phyloP scores from a whole-genome alignment of 75 land plant species.

The Selaginella tamariscina region DNA sequence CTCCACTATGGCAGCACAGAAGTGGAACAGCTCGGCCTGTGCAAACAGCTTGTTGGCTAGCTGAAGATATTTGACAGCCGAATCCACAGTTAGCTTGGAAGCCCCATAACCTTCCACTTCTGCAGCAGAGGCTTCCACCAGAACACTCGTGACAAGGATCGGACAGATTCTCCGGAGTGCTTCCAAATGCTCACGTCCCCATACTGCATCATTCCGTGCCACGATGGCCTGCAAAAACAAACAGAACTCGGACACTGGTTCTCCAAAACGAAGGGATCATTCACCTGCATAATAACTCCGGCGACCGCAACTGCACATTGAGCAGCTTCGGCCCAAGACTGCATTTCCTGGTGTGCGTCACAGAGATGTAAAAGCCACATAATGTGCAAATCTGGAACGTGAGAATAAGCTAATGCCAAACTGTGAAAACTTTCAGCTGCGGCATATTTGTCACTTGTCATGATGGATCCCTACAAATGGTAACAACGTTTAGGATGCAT shows the following conservation, averaged over 20 bases:
- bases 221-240: slow-evolving; percentile 63
- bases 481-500: not conserved
- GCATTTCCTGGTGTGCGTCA: slow-evolving; percentile 98
- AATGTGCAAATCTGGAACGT: slow-evolving; percentile 97
- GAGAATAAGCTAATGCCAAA: slow-evolving; percentile 88
- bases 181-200: slow-evolving; percentile 75
- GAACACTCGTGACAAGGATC: slow-evolving; percentile 68
- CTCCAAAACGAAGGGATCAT: too few species aligned
- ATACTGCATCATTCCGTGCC: slow-evolving; percentile 81
- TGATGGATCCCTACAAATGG: slow-evolving; percentile 41
- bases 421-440: slow-evolving; percentile 84
- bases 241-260: too few species aligned
- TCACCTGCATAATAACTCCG: slow-evolving; percentile 99
- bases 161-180: slow-evolving; percentile 89
- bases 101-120: slow-evolving; percentile 99
- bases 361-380: slow-evolving; percentile 99
- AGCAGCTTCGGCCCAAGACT: slow-evolving; percentile 99
- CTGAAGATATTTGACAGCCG: slow-evolving; percentile 97
- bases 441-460: slow-evolving; percentile 78
- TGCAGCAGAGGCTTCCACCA: slow-evolving; percentile 82
- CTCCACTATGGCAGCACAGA: slow-evolving; percentile 91
- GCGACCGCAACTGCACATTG: slow-evolving; percentile 99
- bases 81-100: slow-evolving; percentile 95
- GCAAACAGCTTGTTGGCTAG: slow-evolving; percentile 90
- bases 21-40: slow-evolving; percentile 93